Percentiles rank a stretch among this genome's conserved stretches.
These are phyloP conservation scores for Tetratostichococcus sp. DNA, from an alignment of 139 green algal genomes.

Conservation along the genomic window DNA sequence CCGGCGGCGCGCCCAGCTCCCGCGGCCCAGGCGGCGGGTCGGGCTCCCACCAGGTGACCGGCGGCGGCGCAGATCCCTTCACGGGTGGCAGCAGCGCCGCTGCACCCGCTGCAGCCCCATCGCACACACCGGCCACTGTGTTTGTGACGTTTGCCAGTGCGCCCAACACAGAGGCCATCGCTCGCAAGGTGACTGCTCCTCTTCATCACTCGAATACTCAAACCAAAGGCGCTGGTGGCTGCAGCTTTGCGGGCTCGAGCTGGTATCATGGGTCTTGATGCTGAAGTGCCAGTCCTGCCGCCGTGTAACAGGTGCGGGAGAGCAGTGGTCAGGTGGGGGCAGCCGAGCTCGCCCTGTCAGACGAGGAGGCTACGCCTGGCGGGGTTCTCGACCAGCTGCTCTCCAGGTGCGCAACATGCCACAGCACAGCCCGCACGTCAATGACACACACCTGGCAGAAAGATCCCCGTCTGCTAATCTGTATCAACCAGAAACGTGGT, in stretches of 20 bases:
- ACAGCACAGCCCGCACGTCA: no score
- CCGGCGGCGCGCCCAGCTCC: not conserved
- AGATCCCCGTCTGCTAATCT: no score
- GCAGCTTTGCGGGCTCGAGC: no score
- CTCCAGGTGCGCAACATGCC: no score
- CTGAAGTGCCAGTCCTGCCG: no score
- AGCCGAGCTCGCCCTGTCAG: not conserved
- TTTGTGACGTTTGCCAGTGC: constrained; percentile 5
- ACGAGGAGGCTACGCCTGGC: not conserved
- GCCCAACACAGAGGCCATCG: not conserved
- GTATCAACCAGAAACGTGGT: no score
- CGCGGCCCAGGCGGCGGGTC: not conserved
- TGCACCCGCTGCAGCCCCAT: not conserved
- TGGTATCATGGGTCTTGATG: no score
- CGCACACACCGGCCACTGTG: not conserved
- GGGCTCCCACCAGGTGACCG: not conserved
- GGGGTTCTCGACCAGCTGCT: constrained; percentile 3
- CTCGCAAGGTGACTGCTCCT: not conserved
- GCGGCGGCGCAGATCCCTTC: constrained; percentile 25
- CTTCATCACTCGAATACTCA: no score
- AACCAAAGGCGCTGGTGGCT: no score
- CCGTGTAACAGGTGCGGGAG: constrained; percentile 32
- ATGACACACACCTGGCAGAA: no score
- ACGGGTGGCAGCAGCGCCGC: constrained; percentile 14
- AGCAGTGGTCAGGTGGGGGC: constrained; percentile 17